Evolutionary conservation across 2,329 filamentous ascomycete genomes (phyloP).

Genomic region (Cytospora leucostoma): DNA sequence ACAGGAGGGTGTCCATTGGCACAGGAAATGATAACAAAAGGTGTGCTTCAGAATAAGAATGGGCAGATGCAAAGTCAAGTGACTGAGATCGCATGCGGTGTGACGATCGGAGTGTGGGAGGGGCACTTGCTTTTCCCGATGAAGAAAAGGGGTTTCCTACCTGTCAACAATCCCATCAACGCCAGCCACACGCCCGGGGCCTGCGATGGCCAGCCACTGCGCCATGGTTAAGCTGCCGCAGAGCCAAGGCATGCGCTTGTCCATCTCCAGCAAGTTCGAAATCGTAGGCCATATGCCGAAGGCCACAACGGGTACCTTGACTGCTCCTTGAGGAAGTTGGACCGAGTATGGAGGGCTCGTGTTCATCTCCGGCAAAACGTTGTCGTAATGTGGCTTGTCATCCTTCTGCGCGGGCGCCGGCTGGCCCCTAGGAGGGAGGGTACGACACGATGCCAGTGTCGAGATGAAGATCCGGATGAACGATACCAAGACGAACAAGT

Average conservation of each 20-base stretch:
- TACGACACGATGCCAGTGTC: slow-evolving; percentile 67
- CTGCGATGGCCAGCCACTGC: slow-evolving; percentile 71
- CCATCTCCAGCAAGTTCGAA: slow-evolving; percentile 71
- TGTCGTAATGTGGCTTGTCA: slow-evolving; percentile 33
- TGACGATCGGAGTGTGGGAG: slow-evolving; percentile 34
- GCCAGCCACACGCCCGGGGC: slow-evolving; percentile 73
- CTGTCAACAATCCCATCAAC: slow-evolving; percentile 83
- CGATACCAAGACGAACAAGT: slow-evolving; percentile 57
- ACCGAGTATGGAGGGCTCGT: slow-evolving; percentile 26
- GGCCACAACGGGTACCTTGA: slow-evolving; percentile 66
- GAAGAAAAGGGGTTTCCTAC: slow-evolving; percentile 58
- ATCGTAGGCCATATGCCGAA: slow-evolving; percentile 78
- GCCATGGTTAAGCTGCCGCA: slow-evolving; percentile 72
- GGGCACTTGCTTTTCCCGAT: slow-evolving; percentile 20
- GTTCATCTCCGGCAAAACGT: slow-evolving; percentile 29
- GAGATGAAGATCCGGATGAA: slow-evolving; percentile 66
- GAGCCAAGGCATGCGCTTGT: slow-evolving; percentile 88
- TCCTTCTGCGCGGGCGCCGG: slow-evolving; percentile 31
- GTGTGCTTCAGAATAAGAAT: slow-evolving; percentile 38
- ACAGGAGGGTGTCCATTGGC: slow-evolving; percentile 25
- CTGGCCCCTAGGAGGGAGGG: slow-evolving; percentile 57
- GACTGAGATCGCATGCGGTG: slow-evolving; percentile 49
- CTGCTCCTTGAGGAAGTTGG: slow-evolving; percentile 30
- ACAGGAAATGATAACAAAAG: slow-evolving; percentile 39
- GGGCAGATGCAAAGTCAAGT: slow-evolving; percentile 46